Conservation (phyloP, 2,329 filamentous ascomycete genomes). For the Venturia asperata region DNA sequence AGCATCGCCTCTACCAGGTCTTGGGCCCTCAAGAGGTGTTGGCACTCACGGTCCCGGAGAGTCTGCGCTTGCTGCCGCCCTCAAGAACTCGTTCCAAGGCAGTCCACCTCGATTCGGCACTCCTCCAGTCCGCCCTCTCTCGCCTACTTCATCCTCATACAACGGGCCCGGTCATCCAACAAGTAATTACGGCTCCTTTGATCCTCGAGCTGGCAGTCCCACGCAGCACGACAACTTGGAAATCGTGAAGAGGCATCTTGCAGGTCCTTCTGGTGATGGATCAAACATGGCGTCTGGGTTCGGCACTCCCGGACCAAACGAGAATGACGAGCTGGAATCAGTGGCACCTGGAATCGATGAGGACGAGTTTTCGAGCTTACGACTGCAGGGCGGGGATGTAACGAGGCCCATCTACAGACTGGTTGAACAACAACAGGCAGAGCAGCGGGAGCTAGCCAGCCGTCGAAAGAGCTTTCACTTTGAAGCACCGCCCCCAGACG, state of each 20-base stretch:
- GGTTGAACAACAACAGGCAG: slow-evolving; percentile 78
- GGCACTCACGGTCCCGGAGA: slow-evolving; percentile 65
- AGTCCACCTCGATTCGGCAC: slow-evolving; percentile 61
- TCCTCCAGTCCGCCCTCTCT: slow-evolving; percentile 48
- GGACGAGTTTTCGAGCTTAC: slow-evolving; percentile 88
- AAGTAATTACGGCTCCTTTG: slow-evolving; percentile 81
- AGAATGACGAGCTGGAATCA: slow-evolving; percentile 24
- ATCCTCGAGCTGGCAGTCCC: slow-evolving; percentile 52
- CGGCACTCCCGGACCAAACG: slow-evolving; percentile 22
- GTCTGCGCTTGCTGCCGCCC: slow-evolving; percentile 81
- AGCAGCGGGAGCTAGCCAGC: slow-evolving; percentile 34
- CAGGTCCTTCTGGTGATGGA: slow-evolving; percentile 48
- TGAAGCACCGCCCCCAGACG: slow-evolving; percentile 63
- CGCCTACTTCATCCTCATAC: slow-evolving; percentile 45
- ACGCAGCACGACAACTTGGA: slow-evolving; percentile 80
- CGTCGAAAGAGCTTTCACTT: slow-evolving; percentile 80
- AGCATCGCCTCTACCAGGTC: slow-evolving; percentile 59
- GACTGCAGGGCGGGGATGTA: slow-evolving; percentile 88
- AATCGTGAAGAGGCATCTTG: slow-evolving; percentile 81
- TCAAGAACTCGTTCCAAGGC: slow-evolving; percentile 64
- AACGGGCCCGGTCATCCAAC: slow-evolving; percentile 47
- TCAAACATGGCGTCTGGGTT: slow-evolving; percentile 24
- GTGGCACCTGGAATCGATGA: slow-evolving; percentile 43
- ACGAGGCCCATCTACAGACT: slow-evolving; percentile 94
- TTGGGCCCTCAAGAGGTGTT: slow-evolving; percentile 49